Conservation (phyloP, 768 basidiomycete genomes). For the Pleurotus pulmonarius region DNA sequence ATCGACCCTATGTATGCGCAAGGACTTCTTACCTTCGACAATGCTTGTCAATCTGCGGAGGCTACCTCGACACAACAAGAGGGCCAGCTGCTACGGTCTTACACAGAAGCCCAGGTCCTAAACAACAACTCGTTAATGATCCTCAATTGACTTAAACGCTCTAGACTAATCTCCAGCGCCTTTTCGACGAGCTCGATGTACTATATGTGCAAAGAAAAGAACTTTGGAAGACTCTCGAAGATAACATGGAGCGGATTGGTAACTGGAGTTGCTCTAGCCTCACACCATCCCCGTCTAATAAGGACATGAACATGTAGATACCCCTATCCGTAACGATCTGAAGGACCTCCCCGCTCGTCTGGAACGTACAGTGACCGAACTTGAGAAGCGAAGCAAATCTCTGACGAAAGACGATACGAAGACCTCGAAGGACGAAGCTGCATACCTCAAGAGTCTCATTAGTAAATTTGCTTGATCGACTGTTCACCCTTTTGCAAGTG, state of each 20-base stretch:
- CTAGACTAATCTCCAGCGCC: slow-evolving; percentile 38
- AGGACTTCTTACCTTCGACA: slow-evolving; percentile 52
- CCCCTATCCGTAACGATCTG: slow-evolving; percentile 39
- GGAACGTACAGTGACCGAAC: slow-evolving; percentile 45
- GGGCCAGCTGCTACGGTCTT: slow-evolving; percentile 34
- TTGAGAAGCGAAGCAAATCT: slow-evolving; percentile 52
- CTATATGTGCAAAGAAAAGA: slow-evolving; percentile 44
- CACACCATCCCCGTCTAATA: background rate
- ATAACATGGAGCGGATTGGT: slow-evolving; percentile 6
- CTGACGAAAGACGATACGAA: slow-evolving; percentile 31
- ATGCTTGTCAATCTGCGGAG: slow-evolving; percentile 53
- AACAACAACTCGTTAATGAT: background rate
- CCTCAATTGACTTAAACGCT: slow-evolving; percentile 6
- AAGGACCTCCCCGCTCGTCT: slow-evolving; percentile 45
- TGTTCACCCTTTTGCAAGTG: background rate
- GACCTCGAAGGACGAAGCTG: slow-evolving; percentile 17
- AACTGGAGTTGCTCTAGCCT: background rate
- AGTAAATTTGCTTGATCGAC: slow-evolving; percentile 16
- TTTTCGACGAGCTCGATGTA: slow-evolving; percentile 43
- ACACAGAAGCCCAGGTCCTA: slow-evolving; percentile 40
- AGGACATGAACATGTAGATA: slow-evolving; percentile 5
- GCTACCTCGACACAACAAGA: slow-evolving; percentile 37
- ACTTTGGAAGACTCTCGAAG: slow-evolving; percentile 56
- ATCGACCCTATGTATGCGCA: slow-evolving; percentile 33
- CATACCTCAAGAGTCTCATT: slow-evolving; percentile 26